Conservation (phyloP, 768 basidiomycete genomes). For the Boletus rubescentipes region DNA sequence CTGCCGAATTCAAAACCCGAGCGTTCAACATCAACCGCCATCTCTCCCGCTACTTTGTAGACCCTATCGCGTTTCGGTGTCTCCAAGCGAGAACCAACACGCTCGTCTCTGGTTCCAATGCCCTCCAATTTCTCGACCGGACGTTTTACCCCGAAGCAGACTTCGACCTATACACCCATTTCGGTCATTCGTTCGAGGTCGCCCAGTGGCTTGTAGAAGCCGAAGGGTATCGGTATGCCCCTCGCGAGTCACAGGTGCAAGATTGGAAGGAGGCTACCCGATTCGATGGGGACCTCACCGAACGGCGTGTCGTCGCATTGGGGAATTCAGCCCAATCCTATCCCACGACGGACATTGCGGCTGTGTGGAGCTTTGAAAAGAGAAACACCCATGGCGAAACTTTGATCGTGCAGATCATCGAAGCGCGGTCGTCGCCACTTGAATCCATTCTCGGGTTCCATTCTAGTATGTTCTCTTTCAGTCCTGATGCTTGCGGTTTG, state of each 20-base stretch:
- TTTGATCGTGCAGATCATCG: slow-evolving; percentile 43
- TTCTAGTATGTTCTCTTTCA: slow-evolving; percentile 37
- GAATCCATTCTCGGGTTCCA: slow-evolving; percentile 46
- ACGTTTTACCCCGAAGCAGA: slow-evolving; percentile 45
- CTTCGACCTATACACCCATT: slow-evolving; percentile 50
- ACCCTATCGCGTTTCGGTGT: slow-evolving; percentile 39
- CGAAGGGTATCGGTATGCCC: slow-evolving; percentile 27
- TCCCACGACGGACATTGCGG: slow-evolving; percentile 4
- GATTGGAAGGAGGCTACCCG: slow-evolving; percentile 14
- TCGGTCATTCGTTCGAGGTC: slow-evolving; percentile 30
- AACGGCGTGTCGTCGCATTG: neutral
- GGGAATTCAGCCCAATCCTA: neutral
- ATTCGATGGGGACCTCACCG: slow-evolving; percentile 21
- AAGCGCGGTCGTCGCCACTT: slow-evolving; percentile 17
- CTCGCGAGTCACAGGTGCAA: slow-evolving; percentile 15
- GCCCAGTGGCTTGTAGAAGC: slow-evolving; percentile 33
- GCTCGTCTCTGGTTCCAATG: slow-evolving; percentile 54
- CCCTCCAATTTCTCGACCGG: slow-evolving; percentile 52
- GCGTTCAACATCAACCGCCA: slow-evolving; percentile 39
- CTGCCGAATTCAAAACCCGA: slow-evolving; percentile 21
- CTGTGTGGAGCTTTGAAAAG: slow-evolving; percentile 29
- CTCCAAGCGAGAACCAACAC: slow-evolving; percentile 44
- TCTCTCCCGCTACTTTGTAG: slow-evolving; percentile 36
- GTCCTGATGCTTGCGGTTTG: neutral
- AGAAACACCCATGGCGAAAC: neutral